Percentiles rank a stretch among this genome's conserved stretches.
Evolutionary conservation across 2,329 filamentous ascomycete genomes (phyloP).

Genomic region (Talaromyces rugulosus): DNA sequence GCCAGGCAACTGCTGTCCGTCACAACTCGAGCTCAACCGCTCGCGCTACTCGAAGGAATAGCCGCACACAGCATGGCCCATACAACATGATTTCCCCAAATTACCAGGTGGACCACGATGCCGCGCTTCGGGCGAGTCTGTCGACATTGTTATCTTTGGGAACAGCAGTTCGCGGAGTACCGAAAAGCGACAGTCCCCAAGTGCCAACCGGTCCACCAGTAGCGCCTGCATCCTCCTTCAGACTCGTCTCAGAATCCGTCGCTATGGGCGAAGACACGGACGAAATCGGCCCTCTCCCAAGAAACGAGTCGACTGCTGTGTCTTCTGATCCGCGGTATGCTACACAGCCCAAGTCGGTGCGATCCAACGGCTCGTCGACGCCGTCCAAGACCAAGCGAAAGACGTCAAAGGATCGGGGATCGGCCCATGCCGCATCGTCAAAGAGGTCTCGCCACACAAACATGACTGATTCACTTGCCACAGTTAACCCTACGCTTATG

Average conservation of each 20-base stretch:
- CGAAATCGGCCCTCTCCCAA: constrained; percentile 18
- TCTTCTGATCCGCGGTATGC: constrained; percentile 20
- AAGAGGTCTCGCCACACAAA: constrained; percentile 33
- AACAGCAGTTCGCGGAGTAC: constrained; percentile 76
- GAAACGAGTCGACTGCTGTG: constrained; percentile 17
- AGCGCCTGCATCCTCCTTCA: constrained; percentile 46
- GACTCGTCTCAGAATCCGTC: constrained; percentile 59
- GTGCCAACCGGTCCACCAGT: constrained; percentile 20
- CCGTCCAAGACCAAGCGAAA: constrained; percentile 25
- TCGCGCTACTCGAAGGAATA: constrained; percentile 29
- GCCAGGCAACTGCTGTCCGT: constrained; percentile 29
- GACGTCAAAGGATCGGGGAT: constrained; percentile 36
- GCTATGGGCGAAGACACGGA: constrained; percentile 44
- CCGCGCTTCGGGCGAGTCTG: constrained; percentile 85
- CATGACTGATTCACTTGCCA: constrained; percentile 25
- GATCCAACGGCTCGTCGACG: constrained; percentile 15
- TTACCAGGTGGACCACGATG: constrained; percentile 85
- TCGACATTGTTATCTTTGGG: constrained; percentile 94
- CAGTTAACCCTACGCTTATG: constrained; percentile 56
- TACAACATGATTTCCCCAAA: constrained; percentile 69
- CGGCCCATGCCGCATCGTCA: constrained; percentile 23
- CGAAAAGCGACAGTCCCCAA: constrained; percentile 52
- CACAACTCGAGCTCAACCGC: constrained; percentile 35
- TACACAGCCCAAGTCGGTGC: constrained; percentile 21
- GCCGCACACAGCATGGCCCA: constrained; percentile 48